Conservation (phyloP, 2,329 filamentous ascomycete genomes). For the Scedosporium aurantiacum region DNA sequence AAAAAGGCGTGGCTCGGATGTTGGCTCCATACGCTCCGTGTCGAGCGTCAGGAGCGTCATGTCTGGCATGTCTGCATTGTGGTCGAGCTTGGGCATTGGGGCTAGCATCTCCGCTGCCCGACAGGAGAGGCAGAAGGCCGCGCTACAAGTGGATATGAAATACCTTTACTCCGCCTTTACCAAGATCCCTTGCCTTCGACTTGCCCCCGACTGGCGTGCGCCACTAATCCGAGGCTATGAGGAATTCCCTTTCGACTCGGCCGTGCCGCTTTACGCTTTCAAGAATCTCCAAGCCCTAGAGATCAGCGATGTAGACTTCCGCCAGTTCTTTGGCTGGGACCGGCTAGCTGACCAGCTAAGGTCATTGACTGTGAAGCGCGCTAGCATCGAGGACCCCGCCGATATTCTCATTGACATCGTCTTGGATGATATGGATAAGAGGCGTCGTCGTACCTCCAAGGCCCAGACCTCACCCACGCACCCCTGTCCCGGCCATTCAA, state of each 20-base stretch:
- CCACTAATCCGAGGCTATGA: conserved; percentile 87
- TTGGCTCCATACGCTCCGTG: conserved; percentile 86
- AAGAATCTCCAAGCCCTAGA: conserved; percentile 93
- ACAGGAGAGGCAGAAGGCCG: conserved; percentile 80
- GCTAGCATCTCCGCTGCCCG: conserved; percentile 70
- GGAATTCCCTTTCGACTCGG: conserved; percentile 95
- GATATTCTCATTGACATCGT: conserved; percentile 90
- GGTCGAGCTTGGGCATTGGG: conserved; percentile 77
- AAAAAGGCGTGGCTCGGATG: conserved; percentile 69
- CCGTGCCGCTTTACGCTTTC: conserved; percentile 91
- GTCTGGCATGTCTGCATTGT: conserved; percentile 90
- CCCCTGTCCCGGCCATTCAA: conserved; percentile 49
- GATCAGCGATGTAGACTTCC: conserved; percentile 89
- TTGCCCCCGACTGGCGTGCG: conserved; percentile 88
- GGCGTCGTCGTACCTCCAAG: conserved; percentile 79
- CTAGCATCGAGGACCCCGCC: conserved; percentile 76
- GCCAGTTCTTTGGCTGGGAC: conserved; percentile 97
- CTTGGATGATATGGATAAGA: conserved; percentile 89
- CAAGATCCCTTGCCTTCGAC: conserved; percentile 83
- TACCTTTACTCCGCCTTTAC: conserved; percentile 98
- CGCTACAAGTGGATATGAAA: conserved; percentile 76
- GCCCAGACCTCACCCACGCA: conserved; percentile 68
- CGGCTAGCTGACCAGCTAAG: conserved; percentile 82
- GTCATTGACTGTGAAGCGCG: conserved; percentile 79
- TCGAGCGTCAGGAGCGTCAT: conserved; percentile 95